Base-by-base conservation (phyloP, 208 protist species). In the Leishmania mexicana region DNA sequence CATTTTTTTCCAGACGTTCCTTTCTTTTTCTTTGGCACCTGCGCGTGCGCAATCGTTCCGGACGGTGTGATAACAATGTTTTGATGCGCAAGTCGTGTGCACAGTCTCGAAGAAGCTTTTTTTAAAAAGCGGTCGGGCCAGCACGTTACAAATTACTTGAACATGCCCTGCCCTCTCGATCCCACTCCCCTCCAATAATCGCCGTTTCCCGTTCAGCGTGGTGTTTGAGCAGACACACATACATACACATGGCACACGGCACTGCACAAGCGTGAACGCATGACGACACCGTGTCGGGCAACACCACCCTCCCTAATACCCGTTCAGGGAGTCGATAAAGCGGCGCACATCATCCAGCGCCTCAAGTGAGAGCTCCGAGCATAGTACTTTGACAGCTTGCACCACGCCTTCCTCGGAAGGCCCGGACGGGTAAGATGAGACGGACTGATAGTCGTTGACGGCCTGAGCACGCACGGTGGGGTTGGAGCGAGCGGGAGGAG, bases 381-480 rank as follows among this genome's bases (percentile, higher is more conserved):
- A 91, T 24, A 97, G 78, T 45, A 96, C 88, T 74, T 97, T 96
- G 15, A 97, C 88, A 3, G 94, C 94, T 85, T 94, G 92, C 57
- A 97, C 86, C 24, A 96, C 91, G 42, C 94, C 92, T 45, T 88
- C 87, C 81, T 97, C 94, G 2, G 90, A 90, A 11, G 94, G 92
- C 0, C 92, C 92, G 38, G 81, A 21, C 49, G 60, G 54, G 47
- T 49, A 49, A 19, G 84, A 89, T 17, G 83, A 79, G 40, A 84
- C 28, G 19, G 80, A 72, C 47, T 72, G 67, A 38, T 75, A 83
- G 7, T 83, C 76, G 47, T 82, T 79, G 2, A 75, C 45, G 7
- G 64, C 75, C 74, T 80, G 58, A 47, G 77, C 74, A 70, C 81
- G 71, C 49, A 40, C 64, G 1, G 45, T 49, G 6, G 64, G 75